These are phyloP conservation scores for Pseudomassariella vexata DNA, from an alignment of 2,329 filamentous ascomycete species.

Conservation along the genomic window DNA sequence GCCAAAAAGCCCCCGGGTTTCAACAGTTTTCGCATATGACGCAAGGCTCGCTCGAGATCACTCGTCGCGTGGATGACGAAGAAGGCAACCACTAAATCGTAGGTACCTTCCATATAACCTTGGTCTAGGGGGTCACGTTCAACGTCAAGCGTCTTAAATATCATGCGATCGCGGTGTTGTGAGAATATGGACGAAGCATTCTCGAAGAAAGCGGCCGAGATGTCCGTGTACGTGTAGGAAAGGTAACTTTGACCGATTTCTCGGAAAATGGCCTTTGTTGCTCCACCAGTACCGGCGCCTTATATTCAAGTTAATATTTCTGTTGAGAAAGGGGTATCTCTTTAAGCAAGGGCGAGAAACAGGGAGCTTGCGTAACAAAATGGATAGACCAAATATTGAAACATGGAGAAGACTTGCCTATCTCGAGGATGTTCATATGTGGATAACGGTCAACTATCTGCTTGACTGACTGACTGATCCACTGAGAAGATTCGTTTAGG, in stretches of 20 bases:
- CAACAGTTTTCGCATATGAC: constrained; percentile 14
- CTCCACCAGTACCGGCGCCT: constrained; percentile 29
- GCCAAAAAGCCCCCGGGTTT: constrained; percentile 29
- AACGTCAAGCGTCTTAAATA: constrained; percentile 23
- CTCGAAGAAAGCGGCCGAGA: constrained; percentile 30
- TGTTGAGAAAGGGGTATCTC: no score
- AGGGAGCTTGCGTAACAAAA: no score
- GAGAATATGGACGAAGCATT: constrained; percentile 21
- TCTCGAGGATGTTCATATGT: constrained; percentile 4
- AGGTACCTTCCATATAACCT: constrained; percentile 20
- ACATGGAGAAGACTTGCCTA: no score
- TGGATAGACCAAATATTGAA: no score
- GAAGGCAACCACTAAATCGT: constrained; percentile 26
- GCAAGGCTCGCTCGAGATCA: constrained; percentile 13
- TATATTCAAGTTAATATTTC: no score
- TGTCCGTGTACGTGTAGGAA: constrained; percentile 35
- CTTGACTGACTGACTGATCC: constrained; percentile 4
- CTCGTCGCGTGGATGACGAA: constrained; percentile 21
- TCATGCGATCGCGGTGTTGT: constrained; percentile 18
- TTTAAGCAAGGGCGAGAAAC: no score
- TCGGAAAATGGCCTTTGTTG: constrained; percentile 27
- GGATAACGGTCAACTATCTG: constrained; percentile 8
- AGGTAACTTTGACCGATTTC: constrained; percentile 14
- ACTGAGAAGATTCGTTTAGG: constrained; percentile 2
- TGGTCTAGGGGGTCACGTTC: constrained; percentile 21